phyloP scores from a whole-genome alignment of 225 moss, liverwort and hornwort genomes.

The Pleurozium schreberi region DNA sequence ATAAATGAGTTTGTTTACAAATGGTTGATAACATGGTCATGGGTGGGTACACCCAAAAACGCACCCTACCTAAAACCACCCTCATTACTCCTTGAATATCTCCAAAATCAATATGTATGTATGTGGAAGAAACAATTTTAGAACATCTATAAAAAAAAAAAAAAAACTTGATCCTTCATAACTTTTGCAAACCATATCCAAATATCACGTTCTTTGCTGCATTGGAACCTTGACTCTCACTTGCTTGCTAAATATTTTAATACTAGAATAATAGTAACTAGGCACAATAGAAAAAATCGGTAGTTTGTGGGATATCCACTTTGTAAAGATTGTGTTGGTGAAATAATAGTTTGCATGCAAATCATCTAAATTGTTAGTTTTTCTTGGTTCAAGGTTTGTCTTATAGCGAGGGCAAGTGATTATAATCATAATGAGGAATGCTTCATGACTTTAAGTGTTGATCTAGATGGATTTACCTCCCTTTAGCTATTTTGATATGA shows the following conservation, averaged over 20 bases:
- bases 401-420: neutral
- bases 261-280: neutral
- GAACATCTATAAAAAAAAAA: no score
- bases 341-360: neutral
- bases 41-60: neutral
- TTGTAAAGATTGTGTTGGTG: neutral
- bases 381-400: accelerated
- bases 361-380: neutral
- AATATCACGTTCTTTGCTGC: neutral
- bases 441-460: accelerated
- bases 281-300: neutral
- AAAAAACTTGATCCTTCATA: no score
- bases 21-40: no score
- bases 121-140: no score
- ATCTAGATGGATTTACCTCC: neutral
- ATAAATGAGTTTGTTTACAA: neutral
- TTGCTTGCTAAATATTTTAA: no score
- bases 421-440: neutral
- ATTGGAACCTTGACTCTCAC: neutral
- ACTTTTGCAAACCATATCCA: no score
- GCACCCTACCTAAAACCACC: accelerated
- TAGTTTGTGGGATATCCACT: accelerated
- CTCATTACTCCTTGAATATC: neutral
- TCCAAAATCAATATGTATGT: neutral
- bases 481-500: neutral